These are phyloP conservation scores for Solanum hybrid DNA, from an alignment of 305 asterid species.

Conservation along the genomic window DNA sequence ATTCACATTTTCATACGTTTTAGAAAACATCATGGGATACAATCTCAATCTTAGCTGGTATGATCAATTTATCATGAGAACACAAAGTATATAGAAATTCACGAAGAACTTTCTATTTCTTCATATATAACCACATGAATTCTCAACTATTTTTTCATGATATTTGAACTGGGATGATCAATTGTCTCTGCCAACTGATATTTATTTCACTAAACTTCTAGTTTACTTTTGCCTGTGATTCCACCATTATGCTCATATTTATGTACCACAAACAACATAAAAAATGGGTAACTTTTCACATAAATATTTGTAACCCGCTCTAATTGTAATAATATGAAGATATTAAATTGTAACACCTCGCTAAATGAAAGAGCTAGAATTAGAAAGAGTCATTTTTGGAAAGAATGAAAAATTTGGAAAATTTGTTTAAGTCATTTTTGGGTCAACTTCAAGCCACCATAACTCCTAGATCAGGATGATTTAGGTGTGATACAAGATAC, in stretches of 20 bases:
- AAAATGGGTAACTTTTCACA: background rate
- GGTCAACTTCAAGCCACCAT: too few relatives aligned
- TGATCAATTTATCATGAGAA: background rate
- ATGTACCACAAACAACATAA: background rate
- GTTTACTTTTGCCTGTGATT: background rate
- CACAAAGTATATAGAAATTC: background rate
- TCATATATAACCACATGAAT: background rate
- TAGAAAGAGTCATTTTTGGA: too few relatives aligned
- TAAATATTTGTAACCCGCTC: background rate
- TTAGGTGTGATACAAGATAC: too few relatives aligned
- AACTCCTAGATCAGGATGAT: too few relatives aligned
- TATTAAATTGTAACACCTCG: too few relatives aligned
- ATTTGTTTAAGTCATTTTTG: too few relatives aligned
- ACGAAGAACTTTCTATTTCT: background rate
- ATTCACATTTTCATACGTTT: background rate
- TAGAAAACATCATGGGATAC: background rate
- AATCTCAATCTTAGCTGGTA: background rate
- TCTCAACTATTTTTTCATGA: background rate
- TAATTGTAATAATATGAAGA: background rate
- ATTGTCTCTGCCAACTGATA: background rate
- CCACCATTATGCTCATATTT: background rate
- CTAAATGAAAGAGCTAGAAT: too few relatives aligned
- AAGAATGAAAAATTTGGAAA: too few relatives aligned
- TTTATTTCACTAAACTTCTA: background rate
- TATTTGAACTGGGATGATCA: background rate